These are phyloP conservation scores for Colletotrichum endophyticum DNA, from an alignment of 2,329 filamentous ascomycete species.

Conservation along the genomic window DNA sequence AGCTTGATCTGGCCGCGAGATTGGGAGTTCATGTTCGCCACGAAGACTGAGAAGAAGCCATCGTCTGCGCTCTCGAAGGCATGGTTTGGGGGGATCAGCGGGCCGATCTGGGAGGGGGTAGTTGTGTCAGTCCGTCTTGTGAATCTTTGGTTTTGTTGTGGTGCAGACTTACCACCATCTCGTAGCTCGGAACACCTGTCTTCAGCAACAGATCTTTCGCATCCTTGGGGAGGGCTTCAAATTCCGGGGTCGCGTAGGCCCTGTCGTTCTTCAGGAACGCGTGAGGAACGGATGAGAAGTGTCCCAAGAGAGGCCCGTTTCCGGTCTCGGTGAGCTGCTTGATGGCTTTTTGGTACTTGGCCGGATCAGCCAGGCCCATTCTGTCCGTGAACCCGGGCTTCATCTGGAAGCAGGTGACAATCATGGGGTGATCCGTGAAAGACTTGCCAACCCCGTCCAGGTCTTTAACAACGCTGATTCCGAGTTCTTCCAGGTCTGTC, in stretches of 20 bases:
- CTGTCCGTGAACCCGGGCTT: constrained; percentile 1
- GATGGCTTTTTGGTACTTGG: background rate
- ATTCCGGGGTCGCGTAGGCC: background rate
- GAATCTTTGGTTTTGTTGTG: rapidly evolving
- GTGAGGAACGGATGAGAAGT: constrained; percentile 8
- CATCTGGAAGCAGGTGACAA: constrained; percentile 15
- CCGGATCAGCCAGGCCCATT: background rate
- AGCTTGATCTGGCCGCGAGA: background rate
- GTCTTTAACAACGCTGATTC: background rate
- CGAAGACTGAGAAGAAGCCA: constrained; percentile 1
- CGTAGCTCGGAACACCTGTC: background rate
- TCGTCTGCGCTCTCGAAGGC: background rate
- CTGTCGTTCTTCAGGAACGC: constrained; percentile 7
- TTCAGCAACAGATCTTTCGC: background rate
- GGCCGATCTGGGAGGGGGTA: background rate
- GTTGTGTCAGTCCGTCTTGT: rapidly evolving
- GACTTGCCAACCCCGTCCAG: background rate
- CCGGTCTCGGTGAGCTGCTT: background rate
- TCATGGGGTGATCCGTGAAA: constrained; percentile 23
- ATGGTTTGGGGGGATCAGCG: background rate
- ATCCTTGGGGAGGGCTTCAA: background rate
- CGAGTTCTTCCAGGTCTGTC: background rate
- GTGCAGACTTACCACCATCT: background rate
- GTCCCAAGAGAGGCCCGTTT: background rate
- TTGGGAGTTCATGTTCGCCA: constrained; percentile 5